A percentile compares a stretch with the other conserved stretches of the same genome.
Conservation (phyloP, 768 basidiomycete species). For the Mrakia frigida region DNA sequence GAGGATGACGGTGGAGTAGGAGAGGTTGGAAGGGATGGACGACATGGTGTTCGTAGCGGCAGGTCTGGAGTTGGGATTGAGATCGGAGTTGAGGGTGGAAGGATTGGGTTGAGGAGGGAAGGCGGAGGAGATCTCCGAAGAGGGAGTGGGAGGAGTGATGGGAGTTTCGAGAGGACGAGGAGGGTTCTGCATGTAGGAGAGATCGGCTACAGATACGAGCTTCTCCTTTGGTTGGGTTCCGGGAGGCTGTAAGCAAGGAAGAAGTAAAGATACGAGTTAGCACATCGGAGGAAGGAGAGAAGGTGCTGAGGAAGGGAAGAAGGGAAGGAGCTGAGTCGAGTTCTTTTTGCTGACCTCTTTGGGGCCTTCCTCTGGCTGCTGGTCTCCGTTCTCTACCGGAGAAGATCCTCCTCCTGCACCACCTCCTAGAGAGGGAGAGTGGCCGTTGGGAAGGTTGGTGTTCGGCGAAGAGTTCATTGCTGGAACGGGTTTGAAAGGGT, state of each 20-base stretch:
- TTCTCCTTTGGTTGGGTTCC: slow-evolving; percentile 15
- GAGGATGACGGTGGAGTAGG: slow-evolving; percentile 35
- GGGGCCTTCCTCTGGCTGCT: background rate
- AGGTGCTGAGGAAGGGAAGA: background rate
- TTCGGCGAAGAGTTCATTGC: background rate
- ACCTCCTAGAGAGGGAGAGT: background rate
- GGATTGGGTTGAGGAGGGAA: slow-evolving; percentile 18
- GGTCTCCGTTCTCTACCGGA: background rate
- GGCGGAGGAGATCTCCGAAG: slow-evolving; percentile 11
- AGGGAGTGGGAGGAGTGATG: slow-evolving; percentile 26
- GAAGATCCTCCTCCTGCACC: background rate
- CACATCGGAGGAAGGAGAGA: background rate
- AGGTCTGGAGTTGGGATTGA: slow-evolving; percentile 12
- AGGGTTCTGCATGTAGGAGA: slow-evolving; percentile 34
- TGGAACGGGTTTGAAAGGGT: background rate
- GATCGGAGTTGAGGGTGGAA: background rate
- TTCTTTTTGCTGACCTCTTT: background rate
- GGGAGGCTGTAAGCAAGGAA: slow-evolving; percentile 5
- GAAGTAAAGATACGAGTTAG: background rate
- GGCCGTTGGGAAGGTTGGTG: background rate
- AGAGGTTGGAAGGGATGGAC: slow-evolving; percentile 16
- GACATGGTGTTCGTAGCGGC: background rate
- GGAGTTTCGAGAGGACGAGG: slow-evolving; percentile 7
- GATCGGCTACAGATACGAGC: slow-evolving; percentile 35
- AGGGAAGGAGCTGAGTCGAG: too few relatives aligned